Evolutionary conservation across 2,329 filamentous ascomycete genomes (phyloP), one percentile per base, ranked within the genome.

Genomic region (Botrytis deweyae): DNA sequence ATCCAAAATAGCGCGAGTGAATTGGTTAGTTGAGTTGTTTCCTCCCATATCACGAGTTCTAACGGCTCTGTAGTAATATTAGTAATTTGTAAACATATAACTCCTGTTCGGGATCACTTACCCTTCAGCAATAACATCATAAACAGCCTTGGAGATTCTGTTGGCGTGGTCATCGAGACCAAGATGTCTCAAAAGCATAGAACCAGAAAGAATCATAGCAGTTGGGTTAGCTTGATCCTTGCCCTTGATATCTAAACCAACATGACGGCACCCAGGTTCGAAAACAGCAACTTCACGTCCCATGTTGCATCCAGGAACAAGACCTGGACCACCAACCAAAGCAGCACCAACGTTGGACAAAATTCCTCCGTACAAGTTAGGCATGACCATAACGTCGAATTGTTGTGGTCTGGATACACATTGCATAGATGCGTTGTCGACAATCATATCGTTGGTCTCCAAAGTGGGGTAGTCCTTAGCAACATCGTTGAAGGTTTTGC

Each of bases 301-400:
- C 95, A 99, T 99, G 89, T 98, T 99, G 90, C 95, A 98, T 81
- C 96, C 96, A 75, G 96, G 96, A 63, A 99, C 96, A 79, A 99
- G 93, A 85, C 96, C 96, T 72, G 96, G 95, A 71, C 96, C 96
- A 83, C 96, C 96, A 79, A 99, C 96, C 58, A 99, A 93, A 77
- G 95, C 96, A 81, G 96, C 95, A 79, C 95, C 95, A 82, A 99
- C 97, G 90, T 99, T 99, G 87, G 96, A 98, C 78, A 99, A 88
- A 81, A 99, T 99, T 83, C 95, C 95, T 85, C 95, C 95, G 89
- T 98, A 98, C 82, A 98, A 87, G 88, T 99, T 99, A 82, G 96
- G 96, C 95, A 98, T 98, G 84, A 99, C 96, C 92, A 99, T 93
- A 81, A 99, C 96, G 84, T 99, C 96, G 83, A 99, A 99, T 86